Conservation (phyloP, 1,284 basidiomycete species). For the Irpex sp. region DNA sequence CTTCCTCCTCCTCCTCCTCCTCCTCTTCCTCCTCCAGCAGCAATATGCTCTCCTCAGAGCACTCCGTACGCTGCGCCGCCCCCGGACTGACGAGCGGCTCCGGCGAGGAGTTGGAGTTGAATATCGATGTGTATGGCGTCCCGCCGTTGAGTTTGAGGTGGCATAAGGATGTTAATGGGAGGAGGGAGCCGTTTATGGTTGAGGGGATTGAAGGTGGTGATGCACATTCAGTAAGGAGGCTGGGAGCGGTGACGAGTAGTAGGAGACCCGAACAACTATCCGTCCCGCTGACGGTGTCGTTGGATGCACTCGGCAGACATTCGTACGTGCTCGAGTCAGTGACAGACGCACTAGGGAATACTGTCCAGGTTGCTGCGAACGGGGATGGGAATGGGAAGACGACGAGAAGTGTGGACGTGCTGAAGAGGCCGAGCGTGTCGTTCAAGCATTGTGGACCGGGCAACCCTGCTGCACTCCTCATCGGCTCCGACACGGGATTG, state of each 20-base stretch:
- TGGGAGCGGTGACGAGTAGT: constrained; percentile 13
- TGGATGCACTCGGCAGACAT: constrained; percentile 62
- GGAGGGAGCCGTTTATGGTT: constrained; percentile 67
- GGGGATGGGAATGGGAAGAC: constrained; percentile 3
- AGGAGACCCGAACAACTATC: constrained; percentile 51
- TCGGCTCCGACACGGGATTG: constrained; percentile 60
- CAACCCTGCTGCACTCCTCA: constrained; percentile 70
- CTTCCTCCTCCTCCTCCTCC: constrained; percentile 20
- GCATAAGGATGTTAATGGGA: constrained; percentile 64
- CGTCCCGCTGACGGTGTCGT: constrained; percentile 65
- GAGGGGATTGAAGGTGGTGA: constrained; percentile 76
- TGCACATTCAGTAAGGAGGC: constrained; percentile 9
- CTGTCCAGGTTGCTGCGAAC: constrained; percentile 40
- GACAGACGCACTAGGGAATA: constrained; percentile 72
- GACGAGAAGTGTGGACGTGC: constrained; percentile 62
- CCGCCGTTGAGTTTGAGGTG: constrained; percentile 78
- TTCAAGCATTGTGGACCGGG: constrained; percentile 77
- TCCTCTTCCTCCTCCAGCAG: constrained; percentile 37
- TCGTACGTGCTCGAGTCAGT: constrained; percentile 72
- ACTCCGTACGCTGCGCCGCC: constrained; percentile 59
- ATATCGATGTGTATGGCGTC: constrained; percentile 72
- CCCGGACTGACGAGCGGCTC: constrained; percentile 42
- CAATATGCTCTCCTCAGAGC: constrained; percentile 32
- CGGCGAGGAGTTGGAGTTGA: constrained; percentile 58
- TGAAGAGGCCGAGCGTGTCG: constrained; percentile 71